Base-by-base conservation (phyloP, 192 early-diverging fungal genomes). In the Rhizophlyctis rosea region DNA sequence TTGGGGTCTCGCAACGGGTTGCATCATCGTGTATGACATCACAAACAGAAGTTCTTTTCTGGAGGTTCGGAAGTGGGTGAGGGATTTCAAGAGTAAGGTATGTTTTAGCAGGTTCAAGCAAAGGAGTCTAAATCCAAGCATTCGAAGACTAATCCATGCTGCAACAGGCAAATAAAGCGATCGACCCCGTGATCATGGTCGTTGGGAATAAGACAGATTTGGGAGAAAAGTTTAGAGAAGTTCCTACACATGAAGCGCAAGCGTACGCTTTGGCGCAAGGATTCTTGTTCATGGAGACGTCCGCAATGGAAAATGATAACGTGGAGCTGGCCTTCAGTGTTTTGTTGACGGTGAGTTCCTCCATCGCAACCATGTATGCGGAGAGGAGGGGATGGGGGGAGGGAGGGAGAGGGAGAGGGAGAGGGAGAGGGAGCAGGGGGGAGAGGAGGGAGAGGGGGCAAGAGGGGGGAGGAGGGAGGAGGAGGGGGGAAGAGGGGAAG, bases 1-100 rank as follows among this genome's bases (percentile, higher is more conserved):
- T 33, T 61, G 49, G 52, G 25, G 24, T 16, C 54, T 68, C 9
- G 96, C 95, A 5, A 92, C 94, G 29, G 96, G 95, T 50, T 93
- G 93, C 30, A 81, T 99, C 50, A 80, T 98, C 27, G 94, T 96
- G n/a, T 98, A 98, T 76, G 94, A 97, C 72, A 94, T 97, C 77
- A 86, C 95, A 52, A 93, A 93, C 78, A 89, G 91, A 61, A 70
- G 78, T 30, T 93, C 93, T 31, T 99, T 95, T 71, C 91, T 96
- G 69, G 91, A 87, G 66, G 94, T 98, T 23, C 86, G 86, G 34
- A 89, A 91, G 54, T 99, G 96, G 96, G 82, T 98, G 57, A 94
- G 95, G 79, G 96, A 98, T 76, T 84, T 98, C 50, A 75, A 72
- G 50, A 54, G 32, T 49, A 61, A 61, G 59, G 57, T 59, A 25